phyloP scores from a whole-genome alignment of 768 basidiomycete species.

The Boletus vermiculosoides region DNA sequence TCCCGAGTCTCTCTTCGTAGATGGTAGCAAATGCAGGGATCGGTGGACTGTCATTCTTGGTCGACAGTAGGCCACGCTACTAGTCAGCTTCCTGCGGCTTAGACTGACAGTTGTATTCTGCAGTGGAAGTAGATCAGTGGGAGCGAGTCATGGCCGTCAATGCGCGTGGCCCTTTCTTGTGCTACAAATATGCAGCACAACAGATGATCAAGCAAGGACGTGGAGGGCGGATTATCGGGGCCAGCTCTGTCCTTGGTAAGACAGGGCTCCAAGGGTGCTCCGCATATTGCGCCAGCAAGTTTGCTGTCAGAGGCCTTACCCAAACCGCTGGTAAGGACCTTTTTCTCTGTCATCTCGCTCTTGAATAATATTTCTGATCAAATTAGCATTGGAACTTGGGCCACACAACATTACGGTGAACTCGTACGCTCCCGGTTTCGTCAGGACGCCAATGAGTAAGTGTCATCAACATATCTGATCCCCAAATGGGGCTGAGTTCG shows the following conservation, averaged over 20 bases:
- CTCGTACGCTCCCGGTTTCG: conserved; percentile 37
- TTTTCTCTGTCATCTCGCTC: neutral
- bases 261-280: neutral
- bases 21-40: conserved; percentile 22
- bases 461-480: neutral
- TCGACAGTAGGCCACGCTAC: neutral
- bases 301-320: conserved; percentile 39
- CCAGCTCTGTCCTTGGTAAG: conserved; percentile 13
- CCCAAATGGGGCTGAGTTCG: neutral
- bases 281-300: conserved; percentile 38
- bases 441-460: conserved; percentile 31
- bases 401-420: conserved; percentile 37
- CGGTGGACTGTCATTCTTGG: neutral
- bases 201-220: conserved; percentile 54
- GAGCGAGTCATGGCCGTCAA: conserved; percentile 37
- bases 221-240: conserved; percentile 55
- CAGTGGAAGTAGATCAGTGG: neutral
- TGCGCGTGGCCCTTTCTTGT: conserved; percentile 53
- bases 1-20: neutral
- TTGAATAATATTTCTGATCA: neutral
- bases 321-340: conserved; percentile 33
- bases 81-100: rapidly evolving
- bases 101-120: neutral
- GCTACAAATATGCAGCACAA: conserved; percentile 59
- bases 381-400: conserved; percentile 28